Conservation (phyloP, 1,284 basidiomycete genomes). For the Cryptococcus jaspeensis region DNA sequence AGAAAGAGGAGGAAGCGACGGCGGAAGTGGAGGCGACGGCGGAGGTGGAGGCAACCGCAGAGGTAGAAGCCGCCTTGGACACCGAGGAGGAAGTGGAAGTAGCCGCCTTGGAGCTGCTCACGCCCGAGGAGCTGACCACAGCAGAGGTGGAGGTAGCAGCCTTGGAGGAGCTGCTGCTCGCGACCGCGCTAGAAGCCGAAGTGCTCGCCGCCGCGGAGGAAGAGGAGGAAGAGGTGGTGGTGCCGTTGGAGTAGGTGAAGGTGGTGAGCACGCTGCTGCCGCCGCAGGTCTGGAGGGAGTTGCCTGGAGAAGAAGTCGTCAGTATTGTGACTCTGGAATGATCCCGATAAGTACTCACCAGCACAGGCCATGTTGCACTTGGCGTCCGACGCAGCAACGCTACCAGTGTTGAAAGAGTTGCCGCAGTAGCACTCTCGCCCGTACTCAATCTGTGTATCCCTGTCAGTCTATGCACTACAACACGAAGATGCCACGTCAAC, state of each 20-base stretch:
- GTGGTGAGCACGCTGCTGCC: slow-evolving; percentile 28
- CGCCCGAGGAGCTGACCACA: slow-evolving; percentile 1
- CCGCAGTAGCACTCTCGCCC: slow-evolving; percentile 41
- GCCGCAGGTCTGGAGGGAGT: slow-evolving; percentile 39
- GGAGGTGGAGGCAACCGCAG: too few species aligned
- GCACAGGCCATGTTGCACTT: slow-evolving; percentile 35
- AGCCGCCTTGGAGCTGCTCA: slow-evolving; percentile 10
- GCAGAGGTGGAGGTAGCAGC: slow-evolving; percentile 18
- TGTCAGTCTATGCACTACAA: background rate
- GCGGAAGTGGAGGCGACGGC: slow-evolving; percentile 7
- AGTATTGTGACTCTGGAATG: background rate
- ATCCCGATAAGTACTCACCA: slow-evolving; percentile 8
- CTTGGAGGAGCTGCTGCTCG: slow-evolving; percentile 1
- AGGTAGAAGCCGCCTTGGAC: slow-evolving; percentile 6
- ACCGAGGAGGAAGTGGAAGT: slow-evolving; percentile 11
- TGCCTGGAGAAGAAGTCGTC: slow-evolving; percentile 8
- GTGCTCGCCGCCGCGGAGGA: slow-evolving; percentile 16
- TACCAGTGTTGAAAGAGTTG: slow-evolving; percentile 24
- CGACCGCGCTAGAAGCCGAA: slow-evolving; percentile 10
- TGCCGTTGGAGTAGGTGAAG: slow-evolving; percentile 23
- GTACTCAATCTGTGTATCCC: slow-evolving; percentile 23
- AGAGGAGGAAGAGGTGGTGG: slow-evolving; percentile 14
- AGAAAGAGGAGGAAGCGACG: slow-evolving; percentile 6
- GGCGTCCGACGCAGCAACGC: slow-evolving; percentile 8
- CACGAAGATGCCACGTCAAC: background rate